phyloP scores from a whole-genome alignment of 768 basidiomycete species.

The Mrakia gelida region DNA sequence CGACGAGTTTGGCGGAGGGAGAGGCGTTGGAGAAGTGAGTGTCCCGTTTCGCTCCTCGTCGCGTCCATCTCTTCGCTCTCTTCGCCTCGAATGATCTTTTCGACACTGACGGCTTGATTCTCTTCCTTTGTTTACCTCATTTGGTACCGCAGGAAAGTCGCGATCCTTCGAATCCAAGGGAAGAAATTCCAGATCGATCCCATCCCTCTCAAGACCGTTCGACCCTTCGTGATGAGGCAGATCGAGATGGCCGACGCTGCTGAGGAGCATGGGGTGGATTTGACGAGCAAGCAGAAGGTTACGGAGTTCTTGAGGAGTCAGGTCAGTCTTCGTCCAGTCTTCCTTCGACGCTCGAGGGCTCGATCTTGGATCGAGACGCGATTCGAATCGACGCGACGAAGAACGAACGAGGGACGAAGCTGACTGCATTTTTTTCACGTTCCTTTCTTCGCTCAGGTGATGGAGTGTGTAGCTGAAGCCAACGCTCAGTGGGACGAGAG shows the following conservation, averaged over 20 bases:
- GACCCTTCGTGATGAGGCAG: constrained; percentile 88
- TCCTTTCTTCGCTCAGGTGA: constrained; percentile 5
- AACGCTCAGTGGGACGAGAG: constrained; percentile 26
- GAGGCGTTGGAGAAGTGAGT: constrained; percentile 84
- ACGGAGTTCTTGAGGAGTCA: constrained; percentile 70
- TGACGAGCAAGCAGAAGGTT: constrained; percentile 76
- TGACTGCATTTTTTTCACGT: too few species aligned
- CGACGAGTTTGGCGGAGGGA: constrained; percentile 89
- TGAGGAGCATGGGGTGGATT: constrained; percentile 58
- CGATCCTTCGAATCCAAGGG: constrained; percentile 77
- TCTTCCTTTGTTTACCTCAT: background rate
- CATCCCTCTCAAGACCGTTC: constrained; percentile 80
- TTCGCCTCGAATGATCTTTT: background rate
- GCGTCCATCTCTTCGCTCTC: background rate
- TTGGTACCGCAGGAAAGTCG: constrained; percentile 66
- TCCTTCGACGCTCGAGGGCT: too few species aligned
- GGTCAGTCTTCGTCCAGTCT: constrained; percentile 46
- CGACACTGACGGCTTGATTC: constrained; percentile 8
- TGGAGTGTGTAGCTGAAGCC: constrained; percentile 28
- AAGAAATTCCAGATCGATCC: constrained; percentile 82
- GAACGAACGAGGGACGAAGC: too few species aligned
- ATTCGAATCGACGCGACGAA: background rate
- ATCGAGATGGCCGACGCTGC: constrained; percentile 68
- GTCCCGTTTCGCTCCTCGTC: background rate
- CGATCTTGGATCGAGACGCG: background rate